Evolutionary conservation across 495 filamentous ascomycete genomes (phyloP).

Genomic region (Xylaria curta): DNA sequence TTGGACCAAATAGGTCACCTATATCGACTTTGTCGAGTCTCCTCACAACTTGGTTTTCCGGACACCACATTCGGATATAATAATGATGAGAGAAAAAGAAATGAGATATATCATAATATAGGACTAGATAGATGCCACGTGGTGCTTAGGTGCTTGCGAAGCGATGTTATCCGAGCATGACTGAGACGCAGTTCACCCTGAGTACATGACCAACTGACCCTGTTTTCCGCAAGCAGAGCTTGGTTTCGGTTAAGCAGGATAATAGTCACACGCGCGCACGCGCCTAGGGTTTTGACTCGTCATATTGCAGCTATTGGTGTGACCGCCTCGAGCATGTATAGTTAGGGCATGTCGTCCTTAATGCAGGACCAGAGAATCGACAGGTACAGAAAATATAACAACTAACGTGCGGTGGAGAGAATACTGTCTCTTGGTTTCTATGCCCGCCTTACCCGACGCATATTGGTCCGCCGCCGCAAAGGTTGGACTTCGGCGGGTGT

Average conservation of each 20-base stretch:
- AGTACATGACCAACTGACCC: not conserved
- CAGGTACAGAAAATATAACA: not conserved
- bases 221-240: not conserved
- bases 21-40: not conserved
- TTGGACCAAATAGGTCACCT: slow-evolving; percentile 10
- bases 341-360: not conserved
- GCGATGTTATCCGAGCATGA: too few species aligned
- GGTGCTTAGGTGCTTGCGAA: not conserved
- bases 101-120: not conserved
- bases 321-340: not conserved
- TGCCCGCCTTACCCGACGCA: not conserved
- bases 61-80: not conserved
- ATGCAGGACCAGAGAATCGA: not conserved
- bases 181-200: not conserved
- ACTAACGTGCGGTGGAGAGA: not conserved
- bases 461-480: not conserved
- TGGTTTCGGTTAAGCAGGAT: slow-evolving; percentile 7
- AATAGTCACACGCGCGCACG: not conserved
- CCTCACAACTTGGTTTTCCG: not conserved
- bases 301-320: not conserved
- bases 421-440: not conserved
- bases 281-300: not conserved
- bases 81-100: not conserved
- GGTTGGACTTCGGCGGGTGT: not conserved
- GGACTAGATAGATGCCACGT: slow-evolving; percentile 1